phyloP scores from a whole-genome alignment of 2,329 filamentous ascomycete species.

The Ophiostoma angusticollis region DNA sequence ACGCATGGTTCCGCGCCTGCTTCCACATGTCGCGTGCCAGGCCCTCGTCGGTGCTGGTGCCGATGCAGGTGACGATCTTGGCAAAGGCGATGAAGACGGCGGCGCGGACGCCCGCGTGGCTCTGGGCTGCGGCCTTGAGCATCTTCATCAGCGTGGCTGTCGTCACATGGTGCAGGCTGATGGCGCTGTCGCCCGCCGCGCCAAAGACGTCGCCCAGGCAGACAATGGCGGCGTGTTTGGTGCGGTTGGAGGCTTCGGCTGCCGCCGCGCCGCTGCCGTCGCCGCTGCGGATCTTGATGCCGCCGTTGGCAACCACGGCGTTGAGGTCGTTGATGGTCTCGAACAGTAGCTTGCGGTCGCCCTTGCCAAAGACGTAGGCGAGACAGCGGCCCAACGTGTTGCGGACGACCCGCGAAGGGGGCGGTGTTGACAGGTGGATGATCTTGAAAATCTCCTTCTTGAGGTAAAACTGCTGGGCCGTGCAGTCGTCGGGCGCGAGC shows the following conservation, averaged over 20 bases:
- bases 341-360: slow-evolving; percentile 83
- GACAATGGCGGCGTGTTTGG: slow-evolving; percentile 76
- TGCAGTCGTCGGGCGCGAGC: slow-evolving; percentile 67
- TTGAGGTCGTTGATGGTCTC: slow-evolving; percentile 88
- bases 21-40: slow-evolving; percentile 91
- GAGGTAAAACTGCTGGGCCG: slow-evolving; percentile 77
- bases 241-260: slow-evolving; percentile 46
- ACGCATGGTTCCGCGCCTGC: slow-evolving; percentile 63
- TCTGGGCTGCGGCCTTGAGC: slow-evolving; percentile 65
- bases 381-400: slow-evolving; percentile 81
- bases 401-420: slow-evolving; percentile 76
- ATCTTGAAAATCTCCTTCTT: slow-evolving; percentile 94
- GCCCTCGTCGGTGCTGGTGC: slow-evolving; percentile 66
- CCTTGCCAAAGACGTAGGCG: slow-evolving; percentile 67
- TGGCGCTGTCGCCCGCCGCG: slow-evolving; percentile 85
- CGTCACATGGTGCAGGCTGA: slow-evolving; percentile 65
- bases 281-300: slow-evolving; percentile 63
- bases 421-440: slow-evolving; percentile 66
- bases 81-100: slow-evolving; percentile 63
- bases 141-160: slow-evolving; percentile 63
- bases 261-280: slow-evolving; percentile 44
- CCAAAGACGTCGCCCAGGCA: slow-evolving; percentile 84
- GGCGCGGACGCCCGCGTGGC: slow-evolving; percentile 69
- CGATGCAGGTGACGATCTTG: slow-evolving; percentile 65
- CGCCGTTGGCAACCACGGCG: slow-evolving; percentile 52